These are phyloP conservation scores for Xylaria sp. DNA, from an alignment of 2,329 filamentous ascomycete genomes.

Conservation along the genomic window DNA sequence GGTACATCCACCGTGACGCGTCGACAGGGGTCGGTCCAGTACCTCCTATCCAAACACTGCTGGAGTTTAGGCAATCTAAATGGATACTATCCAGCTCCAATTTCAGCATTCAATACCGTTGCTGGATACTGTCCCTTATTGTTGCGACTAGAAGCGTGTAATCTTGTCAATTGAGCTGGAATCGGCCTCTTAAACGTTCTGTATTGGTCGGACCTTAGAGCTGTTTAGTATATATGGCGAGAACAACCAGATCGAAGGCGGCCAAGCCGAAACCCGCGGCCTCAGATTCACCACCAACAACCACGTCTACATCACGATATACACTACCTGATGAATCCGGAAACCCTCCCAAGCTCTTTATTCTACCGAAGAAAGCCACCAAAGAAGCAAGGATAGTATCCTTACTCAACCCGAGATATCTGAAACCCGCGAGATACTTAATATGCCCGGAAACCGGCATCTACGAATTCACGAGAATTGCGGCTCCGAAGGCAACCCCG, in stretches of 20 bases:
- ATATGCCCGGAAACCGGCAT: constrained; percentile 64
- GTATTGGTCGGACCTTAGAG: too few species aligned
- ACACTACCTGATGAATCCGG: constrained; percentile 43
- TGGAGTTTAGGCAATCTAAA: neutral
- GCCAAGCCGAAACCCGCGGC: constrained; percentile 34
- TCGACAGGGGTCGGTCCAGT: constrained; percentile 12
- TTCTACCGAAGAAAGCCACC: constrained; percentile 60
- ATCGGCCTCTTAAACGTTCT: neutral
- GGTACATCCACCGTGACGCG: constrained; percentile 6
- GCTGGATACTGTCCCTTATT: neutral
- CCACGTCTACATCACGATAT: constrained; percentile 43
- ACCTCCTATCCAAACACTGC: neutral
- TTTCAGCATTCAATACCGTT: too few species aligned
- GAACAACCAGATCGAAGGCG: constrained; percentile 51
- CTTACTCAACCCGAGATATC: constrained; percentile 61
- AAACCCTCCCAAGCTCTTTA: constrained; percentile 59
- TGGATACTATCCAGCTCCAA: too few species aligned
- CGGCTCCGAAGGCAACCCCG: constrained; percentile 55
- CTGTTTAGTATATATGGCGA: constrained; percentile 45
- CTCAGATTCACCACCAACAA: constrained; percentile 30
- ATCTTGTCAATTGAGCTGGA: neutral
- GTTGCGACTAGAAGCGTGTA: neutral
- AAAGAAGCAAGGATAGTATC: constrained; percentile 60
- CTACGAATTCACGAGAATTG: constrained; percentile 65
- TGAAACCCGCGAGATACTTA: constrained; percentile 60